phyloP scores from a whole-genome alignment of 2,329 filamentous ascomycete genomes.

The Pestalotiopsis sp. region DNA sequence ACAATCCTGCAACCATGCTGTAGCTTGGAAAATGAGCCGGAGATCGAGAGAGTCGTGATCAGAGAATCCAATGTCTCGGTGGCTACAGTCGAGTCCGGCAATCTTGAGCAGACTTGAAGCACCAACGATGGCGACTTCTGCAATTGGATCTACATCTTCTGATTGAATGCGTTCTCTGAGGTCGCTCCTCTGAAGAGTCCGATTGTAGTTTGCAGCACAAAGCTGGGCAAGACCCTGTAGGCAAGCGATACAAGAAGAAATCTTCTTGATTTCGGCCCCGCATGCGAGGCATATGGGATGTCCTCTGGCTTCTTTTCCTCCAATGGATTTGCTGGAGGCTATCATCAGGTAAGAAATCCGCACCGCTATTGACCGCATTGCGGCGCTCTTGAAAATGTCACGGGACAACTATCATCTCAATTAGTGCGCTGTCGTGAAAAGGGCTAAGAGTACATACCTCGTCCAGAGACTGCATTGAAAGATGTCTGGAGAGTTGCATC shows the following conservation, averaged over 20 bases:
- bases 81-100: constrained; percentile 16
- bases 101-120: constrained; percentile 30
- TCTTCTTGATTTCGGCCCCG: neutral
- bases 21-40: constrained; percentile 47
- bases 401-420: neutral
- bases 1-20: constrained; percentile 49
- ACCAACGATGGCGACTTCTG: constrained; percentile 27
- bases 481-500: constrained; percentile 36
- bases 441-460: constrained; percentile 27
- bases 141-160: constrained; percentile 25
- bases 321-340: constrained; percentile 4
- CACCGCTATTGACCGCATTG: constrained; percentile 11
- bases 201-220: constrained; percentile 23
- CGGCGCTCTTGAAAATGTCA: constrained; percentile 12
- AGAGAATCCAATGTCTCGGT: constrained; percentile 16
- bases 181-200: constrained; percentile 18
- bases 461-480: constrained; percentile 26
- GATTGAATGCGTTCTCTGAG: constrained; percentile 16
- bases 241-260: constrained; percentile 25
- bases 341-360: constrained; percentile 14
- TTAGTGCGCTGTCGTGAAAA: neutral
- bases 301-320: neutral
- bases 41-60: constrained; percentile 27
- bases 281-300: constrained; percentile 10
- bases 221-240: constrained; percentile 21